These are phyloP conservation scores for Mantamonas sphyraenae DNA, from an alignment of 78 protist genomes.

Conservation along the genomic window DNA sequence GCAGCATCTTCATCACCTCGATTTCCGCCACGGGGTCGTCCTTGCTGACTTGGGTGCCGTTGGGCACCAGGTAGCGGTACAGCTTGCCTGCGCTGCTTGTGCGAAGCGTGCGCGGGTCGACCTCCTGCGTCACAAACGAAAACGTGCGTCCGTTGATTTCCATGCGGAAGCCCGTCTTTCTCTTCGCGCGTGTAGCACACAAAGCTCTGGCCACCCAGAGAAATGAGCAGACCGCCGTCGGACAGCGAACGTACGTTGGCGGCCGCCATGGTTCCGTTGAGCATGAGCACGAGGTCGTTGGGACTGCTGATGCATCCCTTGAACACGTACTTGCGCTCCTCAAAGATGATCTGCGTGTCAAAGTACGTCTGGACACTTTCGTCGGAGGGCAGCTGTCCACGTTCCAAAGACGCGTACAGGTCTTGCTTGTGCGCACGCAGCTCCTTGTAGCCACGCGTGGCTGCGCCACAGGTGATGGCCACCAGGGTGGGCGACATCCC, in stretches of 20 bases:
- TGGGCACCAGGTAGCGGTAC: conserved; percentile 67
- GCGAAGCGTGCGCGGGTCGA: conserved; percentile 80
- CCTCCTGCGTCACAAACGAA: conserved; percentile 68
- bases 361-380: too few species aligned
- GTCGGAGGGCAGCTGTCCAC: neutral
- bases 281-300: neutral
- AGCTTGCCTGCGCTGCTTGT: conserved; percentile 84
- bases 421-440: neutral
- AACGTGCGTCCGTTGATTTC: conserved; percentile 61
- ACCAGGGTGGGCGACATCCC: too few species aligned
- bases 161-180: conserved; percentile 55
- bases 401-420: neutral
- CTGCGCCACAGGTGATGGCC: conserved; percentile 66
- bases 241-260: conserved; percentile 31
- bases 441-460: conserved; percentile 33
- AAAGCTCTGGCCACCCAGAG: conserved; percentile 45
- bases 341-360: conserved; percentile 57
- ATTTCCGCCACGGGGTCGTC: conserved; percentile 75
- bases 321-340: conserved; percentile 42
- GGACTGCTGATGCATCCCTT: conserved; percentile 11
- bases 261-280: conserved; percentile 1
- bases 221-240: conserved; percentile 71
- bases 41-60: conserved; percentile 67
- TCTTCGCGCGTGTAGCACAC: conserved; percentile 50
- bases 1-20: conserved; percentile 95